Evolutionary conservation across 768 basidiomycete genomes (phyloP), one percentile per base, ranked within the genome.

Genomic region (Exsudoporus frostii): DNA sequence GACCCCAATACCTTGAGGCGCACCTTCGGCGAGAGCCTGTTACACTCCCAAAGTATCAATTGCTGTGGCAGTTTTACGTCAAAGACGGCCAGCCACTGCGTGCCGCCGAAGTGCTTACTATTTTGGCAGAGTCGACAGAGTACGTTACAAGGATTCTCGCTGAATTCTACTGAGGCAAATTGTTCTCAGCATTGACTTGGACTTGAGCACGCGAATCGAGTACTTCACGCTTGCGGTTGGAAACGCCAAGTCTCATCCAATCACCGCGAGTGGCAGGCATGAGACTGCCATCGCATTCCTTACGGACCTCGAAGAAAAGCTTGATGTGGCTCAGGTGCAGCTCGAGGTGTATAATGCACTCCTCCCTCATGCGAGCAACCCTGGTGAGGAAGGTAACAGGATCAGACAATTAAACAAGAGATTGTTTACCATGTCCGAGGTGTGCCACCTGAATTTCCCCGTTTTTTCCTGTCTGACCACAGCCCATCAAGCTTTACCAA

Each of bases 1-100:
- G 89, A 38, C 92, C 94, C 0, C 77, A 83, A 17, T 97, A 88
- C 72, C 82, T 98, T 44, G 96, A 97, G 68, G 83, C 85, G 5
- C 92, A 95, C 71, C 82, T 98, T 27, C 79, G 81, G 58, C 81
- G 90, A 48, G 89, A 92, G 51, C 93, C 93, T 19, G 72, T 79
- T 1, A 87, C 86, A 1, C 84, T 89, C 15, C 80, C 88, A 58
- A 93, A 94, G 66, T 85, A 80, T 63, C 91, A 98, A 62, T 73
- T 99, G 2, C 75, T 98, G 3, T 98, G 97, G 97, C 92, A 98
- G 63, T 98, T 92, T 72, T 96, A 97, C 65, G 93, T 96, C 48
- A 90, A 96, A 62, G 88, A 91, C 60, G 88, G 88, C 1, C 88
- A 93, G 59, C 89, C 89, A 30, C 68, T 94, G 42, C 81, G 89